Percentiles rank a stretch among this genome's conserved stretches.
phyloP scores from a whole-genome alignment of 2,329 filamentous ascomycete species.

The Aspergillus puulaauensis region DNA sequence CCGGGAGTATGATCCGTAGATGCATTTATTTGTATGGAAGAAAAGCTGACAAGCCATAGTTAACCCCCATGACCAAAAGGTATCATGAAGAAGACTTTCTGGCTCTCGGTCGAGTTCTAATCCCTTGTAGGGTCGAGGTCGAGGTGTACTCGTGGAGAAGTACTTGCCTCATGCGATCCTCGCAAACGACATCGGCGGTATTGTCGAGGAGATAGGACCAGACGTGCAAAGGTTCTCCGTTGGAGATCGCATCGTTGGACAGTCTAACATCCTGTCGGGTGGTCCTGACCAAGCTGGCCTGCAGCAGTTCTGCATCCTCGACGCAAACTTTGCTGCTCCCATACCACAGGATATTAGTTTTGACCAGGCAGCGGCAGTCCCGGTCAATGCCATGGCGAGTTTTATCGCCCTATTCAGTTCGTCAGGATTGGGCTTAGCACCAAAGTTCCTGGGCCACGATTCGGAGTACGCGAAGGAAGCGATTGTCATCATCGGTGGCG shows the following conservation, averaged over 20 bases:
- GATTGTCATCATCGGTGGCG: slow-evolving; percentile 27
- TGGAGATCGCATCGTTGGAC: slow-evolving; percentile 35
- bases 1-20: not conserved
- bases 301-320: slow-evolving; percentile 40
- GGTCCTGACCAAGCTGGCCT: slow-evolving; percentile 25
- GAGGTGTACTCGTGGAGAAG: no score
- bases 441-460: slow-evolving; percentile 5
- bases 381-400: slow-evolving; percentile 36
- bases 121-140: no score
- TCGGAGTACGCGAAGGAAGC: slow-evolving; percentile 20
- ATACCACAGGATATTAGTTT: slow-evolving; percentile 35
- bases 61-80: slow-evolving; percentile 42
- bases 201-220: slow-evolving; percentile 28
- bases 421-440: not conserved
- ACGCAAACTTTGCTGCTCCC: slow-evolving; percentile 28
- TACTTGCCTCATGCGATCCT: slow-evolving; percentile 13
- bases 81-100: slow-evolving; percentile 8
- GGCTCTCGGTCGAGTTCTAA: no score
- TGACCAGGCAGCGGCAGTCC: slow-evolving; percentile 39
- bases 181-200: slow-evolving; percentile 36
- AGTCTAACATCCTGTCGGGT: slow-evolving; percentile 8
- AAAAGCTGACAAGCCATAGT: not conserved
- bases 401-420: slow-evolving; percentile 36
- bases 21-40: no score
- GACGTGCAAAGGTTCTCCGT: slow-evolving; percentile 22